Evolutionary conservation across 495 filamentous ascomycete species (phyloP), one percentile per base, ranked within the genome.

Genomic region (Talaromyces proteolyticus): DNA sequence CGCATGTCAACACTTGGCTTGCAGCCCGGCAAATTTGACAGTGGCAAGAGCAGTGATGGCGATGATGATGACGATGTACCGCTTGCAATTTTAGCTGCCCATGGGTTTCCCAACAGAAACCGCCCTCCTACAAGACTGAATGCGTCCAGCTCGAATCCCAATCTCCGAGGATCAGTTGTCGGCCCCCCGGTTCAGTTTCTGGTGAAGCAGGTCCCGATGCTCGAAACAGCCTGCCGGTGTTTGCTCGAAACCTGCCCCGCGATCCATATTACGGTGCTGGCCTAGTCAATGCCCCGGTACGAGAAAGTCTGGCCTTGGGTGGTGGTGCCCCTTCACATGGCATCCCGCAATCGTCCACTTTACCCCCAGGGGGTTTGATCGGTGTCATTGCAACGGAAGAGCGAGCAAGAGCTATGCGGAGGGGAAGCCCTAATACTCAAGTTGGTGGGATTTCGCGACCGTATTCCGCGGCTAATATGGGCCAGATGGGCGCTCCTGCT

Each of bases 341-440:
- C 49, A 59, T 51, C 12, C 47, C 60, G 3, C 56, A 62, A 18
- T 49, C 55, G 36, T 55, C 57, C n/a, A 55, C 60, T 20, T 56
- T 76, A 41, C 75, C 73, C n/a, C 69, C 75, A 5, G 89, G 87
- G 25, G 91, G 92, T 18, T 73, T 96, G 22, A 82, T 96, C 17
- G 89, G 89, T n/a, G 88, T 96, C 23, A 97, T 97, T 65, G 87
- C 89, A 16, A 73, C 70, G 46, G 90, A 95, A 63, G 90, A 95
- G 63, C 78, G 88, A 19, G 82, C 82, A 11, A 76, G 84, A 44
- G 88, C 88, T 16, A 75, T 88, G 70, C 74, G 89, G 55, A 70
- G 90, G 57, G 89, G 88, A 24, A 92, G 88, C 57, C 89, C 89
- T 0, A 89, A 86, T 53, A 65, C 71, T 37, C 72, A 78, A 54